Evolutionary conservation across 1,139 yeast species (phyloP), one percentile per base, ranked within the genome.

Genomic region (Candida tetrigidarum): DNA sequence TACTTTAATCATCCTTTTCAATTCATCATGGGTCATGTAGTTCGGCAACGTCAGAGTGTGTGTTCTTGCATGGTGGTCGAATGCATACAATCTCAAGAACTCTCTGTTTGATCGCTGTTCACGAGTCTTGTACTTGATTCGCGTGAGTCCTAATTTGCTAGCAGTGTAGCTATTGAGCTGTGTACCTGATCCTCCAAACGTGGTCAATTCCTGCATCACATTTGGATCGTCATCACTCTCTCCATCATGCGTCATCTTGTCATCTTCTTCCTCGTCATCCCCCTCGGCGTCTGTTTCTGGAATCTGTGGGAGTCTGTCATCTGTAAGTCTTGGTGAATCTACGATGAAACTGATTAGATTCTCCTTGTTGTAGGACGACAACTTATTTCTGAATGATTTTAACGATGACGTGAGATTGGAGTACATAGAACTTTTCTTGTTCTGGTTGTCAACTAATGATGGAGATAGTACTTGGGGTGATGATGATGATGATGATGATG

Each of bases 41-140:
- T 48, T 45, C 9, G 55, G 53, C 18, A 53, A 41, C 9, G 56
- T 51, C 35, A 34, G 43, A 8, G 55, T 42, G 4, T 43, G 41
- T 4, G 50, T 43, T 39, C 79, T 59, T 5, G 76, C 67, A 19
- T 63, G 59, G 51, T 59, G 71, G 55, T 78, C 81, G 35, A 70
- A 59, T 4, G 84, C 78, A 51, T 78, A 80, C 28, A 74, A 58
- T 33, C 74, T 60, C 25, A 80, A 63, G 45, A 78, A 79, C 7
- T 60, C 56, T 22, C 78, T 57, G 51, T 79, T 79, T 23, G 76
- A 63, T 34, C 84, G 62, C 35, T 67, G 71, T 48, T 78, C 82
- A 49, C 84, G 61, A 37, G 69, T 64, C 46, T 63, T 69, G 50
- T 63, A 64, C 3, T 47, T 38, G 25, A 25, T 32, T 29, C 18